A percentile compares a stretch with the other conserved stretches of the same genome.
These are phyloP conservation scores for Antarctomyces pellizariae DNA, from an alignment of 495 filamentous ascomycete genomes.

Conservation along the genomic window DNA sequence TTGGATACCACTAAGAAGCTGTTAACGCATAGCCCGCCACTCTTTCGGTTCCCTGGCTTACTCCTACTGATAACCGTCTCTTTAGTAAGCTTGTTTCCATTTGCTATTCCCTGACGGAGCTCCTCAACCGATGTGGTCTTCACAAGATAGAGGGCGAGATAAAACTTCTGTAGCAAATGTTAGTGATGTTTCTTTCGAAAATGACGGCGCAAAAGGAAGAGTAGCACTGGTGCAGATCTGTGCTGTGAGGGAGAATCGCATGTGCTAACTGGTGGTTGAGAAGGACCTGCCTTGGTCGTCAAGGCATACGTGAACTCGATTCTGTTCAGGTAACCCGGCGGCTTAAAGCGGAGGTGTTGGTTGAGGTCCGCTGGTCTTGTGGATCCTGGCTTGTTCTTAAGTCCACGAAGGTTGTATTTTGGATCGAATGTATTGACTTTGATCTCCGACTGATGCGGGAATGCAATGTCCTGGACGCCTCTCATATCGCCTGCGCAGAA, in stretches of 20 bases:
- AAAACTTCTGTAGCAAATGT: slow-evolving; percentile 39
- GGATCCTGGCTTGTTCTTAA: slow-evolving; percentile 89
- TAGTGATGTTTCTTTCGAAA: slow-evolving; percentile 8
- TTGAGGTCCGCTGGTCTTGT: slow-evolving; percentile 87
- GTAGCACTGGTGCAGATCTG: slow-evolving; percentile 2
- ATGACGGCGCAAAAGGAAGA: slow-evolving; percentile 5
- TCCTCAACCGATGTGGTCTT: slow-evolving; percentile 44
- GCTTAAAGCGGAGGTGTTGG: slow-evolving; percentile 39
- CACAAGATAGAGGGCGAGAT: slow-evolving; percentile 49
- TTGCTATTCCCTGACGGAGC: slow-evolving; percentile 42
- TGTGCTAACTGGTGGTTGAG: slow-evolving; percentile 6
- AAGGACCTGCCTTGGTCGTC: slow-evolving; percentile 46
- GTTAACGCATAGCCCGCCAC: too few species aligned
- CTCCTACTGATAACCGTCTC: slow-evolving; percentile 65
- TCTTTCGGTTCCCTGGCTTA: too few species aligned
- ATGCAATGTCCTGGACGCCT: slow-evolving; percentile 52
- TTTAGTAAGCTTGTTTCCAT: slow-evolving; percentile 49
- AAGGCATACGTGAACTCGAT: slow-evolving; percentile 79
- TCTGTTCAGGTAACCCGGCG: slow-evolving; percentile 42
- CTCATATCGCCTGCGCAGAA: slow-evolving; percentile 44
- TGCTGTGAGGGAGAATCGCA: slow-evolving; percentile 1
- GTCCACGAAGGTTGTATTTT: slow-evolving; percentile 68
- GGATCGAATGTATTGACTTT: slow-evolving; percentile 73
- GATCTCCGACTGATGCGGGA: slow-evolving; percentile 78
- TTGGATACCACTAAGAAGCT: slow-evolving; percentile 59